phyloP scores from a whole-genome alignment of 1,284 basidiomycete species.

The Volvariella volvacea region DNA sequence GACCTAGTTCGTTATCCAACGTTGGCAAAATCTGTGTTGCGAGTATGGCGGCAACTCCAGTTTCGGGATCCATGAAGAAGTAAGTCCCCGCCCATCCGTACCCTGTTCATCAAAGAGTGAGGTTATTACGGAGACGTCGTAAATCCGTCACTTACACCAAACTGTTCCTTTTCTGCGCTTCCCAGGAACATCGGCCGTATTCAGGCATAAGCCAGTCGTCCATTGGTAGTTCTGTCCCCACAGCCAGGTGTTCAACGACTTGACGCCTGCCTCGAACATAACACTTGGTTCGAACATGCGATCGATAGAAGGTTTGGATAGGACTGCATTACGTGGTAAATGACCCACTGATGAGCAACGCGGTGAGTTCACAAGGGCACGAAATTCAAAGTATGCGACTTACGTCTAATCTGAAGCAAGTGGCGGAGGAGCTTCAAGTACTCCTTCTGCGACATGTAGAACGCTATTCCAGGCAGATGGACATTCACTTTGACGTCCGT shows the following conservation, averaged over 20 bases:
- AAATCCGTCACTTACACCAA: slow-evolving; percentile 8
- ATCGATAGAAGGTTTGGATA: no score
- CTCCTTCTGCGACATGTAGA: slow-evolving; percentile 20
- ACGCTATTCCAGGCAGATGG: slow-evolving; percentile 18
- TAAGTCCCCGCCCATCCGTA: slow-evolving; percentile 22
- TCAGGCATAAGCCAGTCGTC: slow-evolving; percentile 4
- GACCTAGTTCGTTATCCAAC: slow-evolving; percentile 10
- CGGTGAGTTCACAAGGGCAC: neutral
- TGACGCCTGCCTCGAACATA: no score
- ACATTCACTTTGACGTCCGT: slow-evolving; percentile 12
- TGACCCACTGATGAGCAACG: slow-evolving; percentile 2
- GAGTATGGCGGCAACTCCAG: slow-evolving; percentile 19
- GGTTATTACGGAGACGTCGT: no score
- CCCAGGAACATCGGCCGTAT: slow-evolving; percentile 5
- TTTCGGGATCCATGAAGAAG: slow-evolving; percentile 20
- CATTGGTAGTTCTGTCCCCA: slow-evolving; percentile 1
- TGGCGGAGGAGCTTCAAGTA: slow-evolving; percentile 24
- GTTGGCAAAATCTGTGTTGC: slow-evolving; percentile 19
- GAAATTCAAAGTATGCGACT: neutral
- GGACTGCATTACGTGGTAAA: no score
- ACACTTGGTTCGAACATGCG: no score
- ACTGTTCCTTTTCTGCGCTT: slow-evolving; percentile 2
- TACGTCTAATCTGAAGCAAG: slow-evolving; percentile 22
- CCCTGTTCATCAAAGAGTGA: slow-evolving; percentile 10
- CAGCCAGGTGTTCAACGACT: neutral